phyloP scores from a whole-genome alignment of 306 rosid genomes.

The Prunus mume region DNA sequence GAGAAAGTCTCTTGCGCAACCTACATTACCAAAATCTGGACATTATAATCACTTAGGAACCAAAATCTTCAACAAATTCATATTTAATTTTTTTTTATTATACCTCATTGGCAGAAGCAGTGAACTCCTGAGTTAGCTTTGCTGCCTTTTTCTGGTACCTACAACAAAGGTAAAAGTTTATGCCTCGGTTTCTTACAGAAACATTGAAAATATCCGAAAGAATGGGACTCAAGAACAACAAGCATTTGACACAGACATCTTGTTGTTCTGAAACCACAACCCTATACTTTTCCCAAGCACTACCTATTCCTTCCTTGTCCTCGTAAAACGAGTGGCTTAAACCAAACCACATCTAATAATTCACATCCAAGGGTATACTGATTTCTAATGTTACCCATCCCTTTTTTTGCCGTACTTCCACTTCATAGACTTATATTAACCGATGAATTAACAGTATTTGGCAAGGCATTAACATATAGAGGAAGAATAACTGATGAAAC shows the following conservation, averaged over 20 bases:
- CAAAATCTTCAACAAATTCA: slow-evolving; percentile 11
- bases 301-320: neutral
- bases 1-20: slow-evolving; percentile 97
- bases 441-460: neutral
- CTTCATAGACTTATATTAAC: neutral
- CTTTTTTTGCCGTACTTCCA: neutral
- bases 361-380: neutral
- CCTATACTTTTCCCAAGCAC: neutral
- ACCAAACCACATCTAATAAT: neutral
- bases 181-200: neutral
- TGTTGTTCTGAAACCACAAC: neutral
- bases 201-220: neutral
- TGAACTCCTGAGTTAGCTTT: slow-evolving; percentile 73
- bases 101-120: slow-evolving; percentile 96
- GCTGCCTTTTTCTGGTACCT: slow-evolving; percentile 96
- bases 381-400: neutral
- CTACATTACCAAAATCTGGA: slow-evolving; percentile 34
- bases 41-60: slow-evolving; percentile 2
- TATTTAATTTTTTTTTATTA: slow-evolving; percentile 23
- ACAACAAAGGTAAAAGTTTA: slow-evolving; percentile 22
- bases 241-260: neutral
- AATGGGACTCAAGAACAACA: neutral
- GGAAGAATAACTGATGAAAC: slow-evolving; percentile 23
- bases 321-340: neutral
- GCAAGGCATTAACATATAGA: slow-evolving; percentile 4